phyloP scores from a whole-genome alignment of 768 basidiomycete species.

The Suillus variegatus region DNA sequence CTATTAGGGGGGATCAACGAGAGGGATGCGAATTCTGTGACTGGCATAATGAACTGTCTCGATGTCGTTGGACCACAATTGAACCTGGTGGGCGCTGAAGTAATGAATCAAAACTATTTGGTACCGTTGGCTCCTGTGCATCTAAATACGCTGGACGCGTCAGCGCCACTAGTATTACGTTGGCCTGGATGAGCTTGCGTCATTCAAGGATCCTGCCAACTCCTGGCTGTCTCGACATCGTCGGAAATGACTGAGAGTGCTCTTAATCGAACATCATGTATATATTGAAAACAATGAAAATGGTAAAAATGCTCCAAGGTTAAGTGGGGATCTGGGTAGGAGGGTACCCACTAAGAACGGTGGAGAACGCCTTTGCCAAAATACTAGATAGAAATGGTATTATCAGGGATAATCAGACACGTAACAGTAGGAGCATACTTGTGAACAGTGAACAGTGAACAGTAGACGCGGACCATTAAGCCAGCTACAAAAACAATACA shows the following conservation, averaged over 20 bases:
- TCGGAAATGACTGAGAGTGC: background rate
- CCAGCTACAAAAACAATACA: conserved; percentile 43
- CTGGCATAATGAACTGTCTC: conserved; percentile 32
- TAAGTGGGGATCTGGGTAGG: conserved; percentile 13
- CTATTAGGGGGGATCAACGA: conserved; percentile 33
- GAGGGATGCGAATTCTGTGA: conserved; percentile 46
- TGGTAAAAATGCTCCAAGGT: background rate
- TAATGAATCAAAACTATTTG: background rate
- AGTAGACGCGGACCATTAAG: conserved; percentile 46
- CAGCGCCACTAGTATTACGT: background rate
- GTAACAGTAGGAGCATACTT: too few relatives aligned
- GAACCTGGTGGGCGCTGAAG: background rate
- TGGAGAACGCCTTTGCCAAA: conserved; percentile 53
- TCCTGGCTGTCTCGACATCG: background rate
- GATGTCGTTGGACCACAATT: background rate
- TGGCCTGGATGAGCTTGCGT: background rate
- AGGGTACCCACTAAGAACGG: conserved; percentile 39
- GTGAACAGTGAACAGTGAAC: too few relatives aligned
- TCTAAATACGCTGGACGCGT: conserved; percentile 9
- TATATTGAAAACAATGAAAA: background rate
- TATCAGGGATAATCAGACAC: too few relatives aligned
- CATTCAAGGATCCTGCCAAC: conserved; percentile 1
- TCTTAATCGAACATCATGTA: background rate
- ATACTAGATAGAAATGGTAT: conserved; percentile 32
- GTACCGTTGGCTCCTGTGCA: background rate